phyloP scores from a whole-genome alignment of 164 flowering plant species.

The Platanus orientalis region DNA sequence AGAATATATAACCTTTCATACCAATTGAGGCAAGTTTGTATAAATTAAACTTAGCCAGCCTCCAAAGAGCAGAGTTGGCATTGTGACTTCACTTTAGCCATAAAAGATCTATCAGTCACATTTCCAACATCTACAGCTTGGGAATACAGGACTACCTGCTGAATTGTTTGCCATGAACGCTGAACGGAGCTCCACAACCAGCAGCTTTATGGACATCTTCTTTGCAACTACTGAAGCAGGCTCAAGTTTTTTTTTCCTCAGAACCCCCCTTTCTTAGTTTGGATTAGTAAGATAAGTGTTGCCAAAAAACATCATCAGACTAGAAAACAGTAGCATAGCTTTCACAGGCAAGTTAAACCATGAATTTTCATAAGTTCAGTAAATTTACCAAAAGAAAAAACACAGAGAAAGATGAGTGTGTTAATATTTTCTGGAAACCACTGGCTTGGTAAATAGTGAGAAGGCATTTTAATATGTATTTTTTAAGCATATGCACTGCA shows the following conservation, averaged over 20 bases:
- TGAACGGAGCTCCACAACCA: slow-evolving; percentile 42
- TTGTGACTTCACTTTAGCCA: neutral
- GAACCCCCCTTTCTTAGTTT: slow-evolving; percentile 7
- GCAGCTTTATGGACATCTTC: slow-evolving; percentile 53
- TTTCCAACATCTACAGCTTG: neutral
- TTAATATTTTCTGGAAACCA: too few species aligned
- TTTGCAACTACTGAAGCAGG: slow-evolving; percentile 68
- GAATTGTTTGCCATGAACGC: slow-evolving; percentile 30
- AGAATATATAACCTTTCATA: neutral
- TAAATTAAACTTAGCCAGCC: too few species aligned
- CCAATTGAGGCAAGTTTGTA: too few species aligned
- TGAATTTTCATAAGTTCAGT: too few species aligned
- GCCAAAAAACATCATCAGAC: neutral
- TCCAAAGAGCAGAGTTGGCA: too few species aligned
- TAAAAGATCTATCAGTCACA: neutral
- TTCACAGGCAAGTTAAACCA: too few species aligned
- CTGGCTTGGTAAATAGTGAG: too few species aligned
- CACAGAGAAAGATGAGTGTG: too few species aligned
- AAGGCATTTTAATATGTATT: too few species aligned
- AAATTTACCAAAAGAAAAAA: too few species aligned
- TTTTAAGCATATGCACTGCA: too few species aligned
- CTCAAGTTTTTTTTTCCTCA: slow-evolving; percentile 40
- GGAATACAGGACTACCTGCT: slow-evolving; percentile 38
- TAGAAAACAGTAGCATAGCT: neutral
- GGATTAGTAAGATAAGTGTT: slow-evolving; percentile 1